Conservation (phyloP, 768 basidiomycete genomes). For the Gloeopeniophorella convolvens region DNA sequence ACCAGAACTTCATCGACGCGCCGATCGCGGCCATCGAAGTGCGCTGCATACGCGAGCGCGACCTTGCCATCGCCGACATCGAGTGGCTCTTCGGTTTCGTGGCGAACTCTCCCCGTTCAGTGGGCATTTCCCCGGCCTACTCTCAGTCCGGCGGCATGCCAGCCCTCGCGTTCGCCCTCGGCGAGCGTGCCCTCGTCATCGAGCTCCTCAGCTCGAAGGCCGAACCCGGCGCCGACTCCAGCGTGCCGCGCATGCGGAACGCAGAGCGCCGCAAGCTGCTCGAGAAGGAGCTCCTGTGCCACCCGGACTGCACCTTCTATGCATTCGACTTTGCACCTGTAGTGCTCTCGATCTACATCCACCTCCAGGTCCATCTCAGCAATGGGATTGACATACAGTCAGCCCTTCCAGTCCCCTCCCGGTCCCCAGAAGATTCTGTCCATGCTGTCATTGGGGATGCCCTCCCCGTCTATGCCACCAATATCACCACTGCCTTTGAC, state of each 20-base stretch:
- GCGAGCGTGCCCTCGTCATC: constrained; percentile 23
- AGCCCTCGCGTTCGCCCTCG: constrained; percentile 42
- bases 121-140: constrained; percentile 51
- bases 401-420: constrained; percentile 32
- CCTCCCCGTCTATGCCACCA: constrained; percentile 18
- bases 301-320: constrained; percentile 37
- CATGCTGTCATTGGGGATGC: constrained; percentile 24
- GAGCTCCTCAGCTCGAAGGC: constrained; percentile 16
- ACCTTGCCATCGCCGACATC: constrained; percentile 20
- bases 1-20: constrained; percentile 27
- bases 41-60: constrained; percentile 20
- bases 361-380: constrained; percentile 37
- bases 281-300: constrained; percentile 40
- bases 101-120: constrained; percentile 22
- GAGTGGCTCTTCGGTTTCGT: constrained; percentile 13
- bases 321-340: constrained; percentile 51
- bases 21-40: constrained; percentile 20
- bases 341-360: constrained; percentile 40
- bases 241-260: constrained; percentile 9
- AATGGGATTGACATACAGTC: constrained; percentile 57
- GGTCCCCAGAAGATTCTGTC: constrained; percentile 39
- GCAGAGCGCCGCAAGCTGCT: constrained; percentile 27
- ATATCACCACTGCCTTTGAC: constrained; percentile 23
- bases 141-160: constrained; percentile 35
- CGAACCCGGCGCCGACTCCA: background rate